Evolutionary conservation across 2,329 filamentous ascomycete species (phyloP), one percentile per base, ranked within the genome.

Genomic region (Parastagonospora nodorum): DNA sequence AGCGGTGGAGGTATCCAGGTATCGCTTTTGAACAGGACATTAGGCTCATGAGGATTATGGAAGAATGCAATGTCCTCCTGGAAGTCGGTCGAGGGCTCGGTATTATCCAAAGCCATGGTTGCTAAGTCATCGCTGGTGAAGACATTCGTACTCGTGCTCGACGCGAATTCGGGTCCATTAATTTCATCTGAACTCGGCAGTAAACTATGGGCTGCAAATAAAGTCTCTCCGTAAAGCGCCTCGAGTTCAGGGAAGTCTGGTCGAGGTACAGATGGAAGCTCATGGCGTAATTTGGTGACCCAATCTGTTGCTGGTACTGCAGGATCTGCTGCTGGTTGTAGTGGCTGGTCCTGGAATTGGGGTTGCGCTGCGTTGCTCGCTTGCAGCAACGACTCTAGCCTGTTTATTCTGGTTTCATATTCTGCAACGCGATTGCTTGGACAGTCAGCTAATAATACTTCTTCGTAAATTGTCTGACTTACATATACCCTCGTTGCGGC

Each of bases 351-450:
- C 31, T 38, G 39, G 16, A 61, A 33, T 8, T 52, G 53, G 5
- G 62, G 64, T 41, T 67, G 62, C 10, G 57, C 56, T 8, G 51
- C 58, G 39, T 51, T 61, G 4, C 55, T 53, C 44, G 63, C 61
- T 35, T 63, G 56, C 11, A 67, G 50, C n/a, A 66, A 42, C 7
- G 57, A 48, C 32, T 67, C 65, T 15, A 65, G 48, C 5, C 49
- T 57, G 35, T 61, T 59, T 12, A 67, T 66, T 2, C 61, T 55
- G 31, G 19, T 58, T 47, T 66, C 64, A 46, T 66, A 66, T 40
- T 67, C 64, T 12, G 49, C 46, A 24, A 65, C 63, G 8, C 59
- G 58, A 33, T 61, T 61, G 8, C 60, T 28, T 36, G 9, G 24
- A 1, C 10, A 10, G 19, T 52, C 27, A 51, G 38, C 16, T 1